A percentile compares a stretch with the other conserved stretches of the same genome.
phyloP scores from a whole-genome alignment of 169 alveolate species.

The Plasmodium berghei region DNA sequence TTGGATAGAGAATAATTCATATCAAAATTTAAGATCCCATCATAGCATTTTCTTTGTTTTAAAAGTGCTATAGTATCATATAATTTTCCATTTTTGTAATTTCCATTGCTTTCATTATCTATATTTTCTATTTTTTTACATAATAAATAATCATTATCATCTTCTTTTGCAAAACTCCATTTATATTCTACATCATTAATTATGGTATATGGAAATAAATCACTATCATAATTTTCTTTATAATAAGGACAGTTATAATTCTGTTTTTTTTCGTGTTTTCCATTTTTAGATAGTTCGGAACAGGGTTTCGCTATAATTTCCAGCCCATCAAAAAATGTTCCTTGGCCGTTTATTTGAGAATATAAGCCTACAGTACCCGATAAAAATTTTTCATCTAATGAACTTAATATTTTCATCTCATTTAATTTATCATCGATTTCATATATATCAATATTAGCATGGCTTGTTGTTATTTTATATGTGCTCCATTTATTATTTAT shows the following conservation, averaged over 20 bases:
- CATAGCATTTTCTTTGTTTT: slow-evolving; percentile 57
- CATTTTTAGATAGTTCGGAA: slow-evolving; percentile 54
- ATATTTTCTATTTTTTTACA: slow-evolving; percentile 33
- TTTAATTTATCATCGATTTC: slow-evolving; percentile 71
- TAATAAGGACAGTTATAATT: slow-evolving; percentile 79
- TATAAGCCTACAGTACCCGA: slow-evolving; percentile 91
- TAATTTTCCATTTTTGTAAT: background rate
- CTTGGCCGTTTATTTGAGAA: slow-evolving; percentile 89
- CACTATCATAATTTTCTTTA: slow-evolving; percentile 75
- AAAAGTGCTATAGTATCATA: slow-evolving; percentile 35
- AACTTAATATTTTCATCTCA: slow-evolving; percentile 74
- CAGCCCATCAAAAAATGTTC: slow-evolving; percentile 88
- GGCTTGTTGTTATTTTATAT: slow-evolving; percentile 77
- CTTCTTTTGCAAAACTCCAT: slow-evolving; percentile 43
- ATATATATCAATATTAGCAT: slow-evolving; percentile 79
- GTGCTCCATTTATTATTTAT: slow-evolving; percentile 85
- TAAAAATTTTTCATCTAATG: slow-evolving; percentile 88
- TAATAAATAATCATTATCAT: slow-evolving; percentile 34
- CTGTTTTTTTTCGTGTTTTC: slow-evolving; percentile 40
- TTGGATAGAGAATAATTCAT: slow-evolving; percentile 12
- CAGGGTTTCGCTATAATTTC: slow-evolving; percentile 85
- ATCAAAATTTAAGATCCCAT: slow-evolving; percentile 46
- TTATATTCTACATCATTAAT: slow-evolving; percentile 30
- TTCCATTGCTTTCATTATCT: background rate
- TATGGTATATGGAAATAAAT: slow-evolving; percentile 36